Base-by-base conservation (phyloP, 331 rosid species). In the Malus hybrid region DNA sequence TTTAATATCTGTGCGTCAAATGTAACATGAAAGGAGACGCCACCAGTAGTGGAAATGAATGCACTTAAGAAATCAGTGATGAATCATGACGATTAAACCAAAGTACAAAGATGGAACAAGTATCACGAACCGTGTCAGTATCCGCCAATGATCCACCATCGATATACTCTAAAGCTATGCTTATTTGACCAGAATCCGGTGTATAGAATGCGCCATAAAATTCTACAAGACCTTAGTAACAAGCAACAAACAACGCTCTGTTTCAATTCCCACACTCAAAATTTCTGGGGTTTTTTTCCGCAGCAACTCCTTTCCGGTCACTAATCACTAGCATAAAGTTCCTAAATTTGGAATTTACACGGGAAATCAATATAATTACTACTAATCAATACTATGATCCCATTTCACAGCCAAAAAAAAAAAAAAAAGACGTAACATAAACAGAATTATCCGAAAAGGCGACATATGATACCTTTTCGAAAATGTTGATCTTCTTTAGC, bases 151-250 rank as follows among this genome's bases (percentile, higher is more conserved):
- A 94, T 56, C 99, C 99, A 81, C 99, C 99, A 65, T 94, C 96
- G 96, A 94, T 90, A 79, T 94, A 94, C 82, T 94, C 99, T 86
- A 94, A 84, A 46, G 97, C 97, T 80, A 92, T 94, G 86, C 99
- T 92, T 81, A 94, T 94, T 73, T 94, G 97, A 42, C 99, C 96
- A 19, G 99, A 91, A 75, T 94, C 97, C 10, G 99, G 99, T 31
- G 89, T 89, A 89, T 92, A 94, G 85, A 94, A 94, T 71, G 99
- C 99, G 56, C 99, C 99, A 67, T 94, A 95, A 80, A 94, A 94
- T 75, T 94, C 99, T 54, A 90, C 96, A 57, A 94, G 97, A 77
- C 99, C 99, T 82, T 94, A 80, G 67, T 80, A 86, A 79, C 95
- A 94, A 59, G 39, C 4, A 57, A 73, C 28, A 5, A 36, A 36